Conservation (phyloP, 345 rosid genomes). For the Populus tremula region DNA sequence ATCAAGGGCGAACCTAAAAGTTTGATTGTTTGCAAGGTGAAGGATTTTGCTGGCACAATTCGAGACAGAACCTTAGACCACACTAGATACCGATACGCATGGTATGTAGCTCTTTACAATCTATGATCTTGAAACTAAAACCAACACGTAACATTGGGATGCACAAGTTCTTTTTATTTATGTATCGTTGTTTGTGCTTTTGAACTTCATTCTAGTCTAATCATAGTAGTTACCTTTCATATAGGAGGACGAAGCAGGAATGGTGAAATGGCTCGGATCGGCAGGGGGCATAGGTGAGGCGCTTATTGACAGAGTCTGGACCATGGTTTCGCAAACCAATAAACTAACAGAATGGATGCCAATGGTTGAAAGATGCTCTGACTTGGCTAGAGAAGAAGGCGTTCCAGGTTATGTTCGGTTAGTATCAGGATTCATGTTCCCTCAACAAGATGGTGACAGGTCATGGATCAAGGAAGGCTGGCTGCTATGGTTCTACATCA, state of each 20-base stretch:
- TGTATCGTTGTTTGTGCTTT: background rate
- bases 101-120: background rate
- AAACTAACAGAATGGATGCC: conserved; percentile 54
- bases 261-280: conserved; percentile 44
- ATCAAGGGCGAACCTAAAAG: background rate
- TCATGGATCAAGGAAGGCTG: conserved; percentile 60
- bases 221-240: background rate
- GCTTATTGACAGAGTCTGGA: conserved; percentile 44
- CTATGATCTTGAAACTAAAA: background rate
- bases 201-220: background rate
- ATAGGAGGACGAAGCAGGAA: conserved; percentile 28
- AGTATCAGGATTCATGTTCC: conserved; percentile 59
- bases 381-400: conserved; percentile 45
- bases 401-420: conserved; percentile 42
- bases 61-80: background rate
- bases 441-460: conserved; percentile 49
- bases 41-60: background rate
- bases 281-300: conserved; percentile 46
- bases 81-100: conserved; percentile 1
- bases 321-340: conserved; percentile 42
- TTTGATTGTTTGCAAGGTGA: background rate
- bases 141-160: background rate
- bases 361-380: conserved; percentile 52
- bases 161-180: background rate
- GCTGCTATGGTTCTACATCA: conserved; percentile 37